Conservation (phyloP, 192 early-diverging fungal genomes). For the Gamsiella multidivaricata region DNA sequence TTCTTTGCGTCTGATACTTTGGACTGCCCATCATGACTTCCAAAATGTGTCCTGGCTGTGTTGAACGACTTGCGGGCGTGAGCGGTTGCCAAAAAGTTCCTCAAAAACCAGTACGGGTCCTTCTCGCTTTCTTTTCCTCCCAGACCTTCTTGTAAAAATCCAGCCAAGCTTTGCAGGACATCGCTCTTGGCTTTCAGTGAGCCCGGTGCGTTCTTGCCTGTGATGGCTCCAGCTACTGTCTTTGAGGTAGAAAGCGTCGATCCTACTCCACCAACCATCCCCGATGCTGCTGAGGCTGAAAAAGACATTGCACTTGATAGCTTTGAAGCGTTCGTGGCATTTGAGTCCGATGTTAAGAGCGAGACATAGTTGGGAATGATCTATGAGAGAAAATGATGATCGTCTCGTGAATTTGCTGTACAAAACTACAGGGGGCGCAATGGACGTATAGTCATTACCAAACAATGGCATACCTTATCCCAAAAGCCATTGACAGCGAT, state of each 20-base stretch:
- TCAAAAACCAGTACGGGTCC: conserved; percentile 65
- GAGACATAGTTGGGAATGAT: conserved; percentile 73
- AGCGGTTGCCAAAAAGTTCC: conserved; percentile 57
- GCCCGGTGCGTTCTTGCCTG: conserved; percentile 49
- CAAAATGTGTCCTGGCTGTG: conserved; percentile 14
- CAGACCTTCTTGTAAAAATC: conserved; percentile 67
- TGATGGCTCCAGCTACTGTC: conserved; percentile 15
- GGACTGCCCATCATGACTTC: conserved; percentile 1
- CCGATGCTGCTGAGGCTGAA: conserved; percentile 23
- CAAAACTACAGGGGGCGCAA: too few species aligned
- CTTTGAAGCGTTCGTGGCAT: conserved; percentile 53
- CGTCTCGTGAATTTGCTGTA: not conserved
- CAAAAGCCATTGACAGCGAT: conserved; percentile 71
- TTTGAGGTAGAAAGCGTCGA: not conserved
- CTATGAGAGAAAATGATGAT: conserved; percentile 30
- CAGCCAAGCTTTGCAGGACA: conserved; percentile 66
- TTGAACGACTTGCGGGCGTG: conserved; percentile 57
- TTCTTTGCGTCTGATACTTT: conserved; percentile 5
- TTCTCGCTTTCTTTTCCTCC: conserved; percentile 52
- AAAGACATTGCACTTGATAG: conserved; percentile 49
- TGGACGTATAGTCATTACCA: too few species aligned
- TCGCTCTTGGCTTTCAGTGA: conserved; percentile 64
- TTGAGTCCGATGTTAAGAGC: conserved; percentile 66
- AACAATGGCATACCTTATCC: conserved; percentile 73
- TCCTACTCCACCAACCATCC: conserved; percentile 16